phyloP scores from a whole-genome alignment of 1,139 yeast species.

The Yamadazyma jaroonii region DNA sequence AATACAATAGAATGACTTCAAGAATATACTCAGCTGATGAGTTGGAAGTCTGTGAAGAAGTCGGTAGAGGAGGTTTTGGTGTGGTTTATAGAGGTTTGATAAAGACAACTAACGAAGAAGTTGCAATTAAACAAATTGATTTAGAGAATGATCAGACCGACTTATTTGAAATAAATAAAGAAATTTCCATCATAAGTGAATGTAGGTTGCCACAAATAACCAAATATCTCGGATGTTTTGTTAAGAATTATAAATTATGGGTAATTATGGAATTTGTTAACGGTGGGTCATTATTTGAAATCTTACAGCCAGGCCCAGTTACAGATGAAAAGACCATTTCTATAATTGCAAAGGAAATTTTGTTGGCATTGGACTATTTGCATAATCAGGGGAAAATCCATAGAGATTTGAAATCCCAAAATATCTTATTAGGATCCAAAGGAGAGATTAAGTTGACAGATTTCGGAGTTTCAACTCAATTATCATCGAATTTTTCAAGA shows the following conservation, averaged over 20 bases:
- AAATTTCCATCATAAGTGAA: constrained; percentile 71
- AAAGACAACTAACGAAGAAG: constrained; percentile 45
- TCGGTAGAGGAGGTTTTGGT: constrained; percentile 89
- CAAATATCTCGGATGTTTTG: constrained; percentile 75
- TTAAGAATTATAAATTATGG: constrained; percentile 77
- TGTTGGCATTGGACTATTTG: constrained; percentile 68
- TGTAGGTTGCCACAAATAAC: constrained; percentile 73
- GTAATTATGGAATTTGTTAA: constrained; percentile 82
- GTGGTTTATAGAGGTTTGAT: constrained; percentile 76
- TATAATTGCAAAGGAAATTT: constrained; percentile 53
- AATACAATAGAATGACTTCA: background rate
- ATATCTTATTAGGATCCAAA: constrained; percentile 58
- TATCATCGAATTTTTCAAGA: constrained; percentile 71
- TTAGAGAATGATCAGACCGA: constrained; percentile 76
- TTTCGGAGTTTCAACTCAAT: constrained; percentile 92
- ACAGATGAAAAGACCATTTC: constrained; percentile 48
- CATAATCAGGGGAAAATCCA: constrained; percentile 82
- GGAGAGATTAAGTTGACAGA: constrained; percentile 94
- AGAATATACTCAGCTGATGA: constrained; percentile 37
- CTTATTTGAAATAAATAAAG: constrained; percentile 75
- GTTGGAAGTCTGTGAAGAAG: constrained; percentile 63
- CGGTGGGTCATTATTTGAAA: constrained; percentile 80
- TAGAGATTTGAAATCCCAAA: constrained; percentile 85
- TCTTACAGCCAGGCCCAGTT: constrained; percentile 60
- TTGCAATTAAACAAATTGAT: constrained; percentile 74